A percentile compares a stretch with the other conserved stretches of the same genome.
phyloP scores from a whole-genome alignment of 2,329 filamentous ascomycete genomes.

The Colletotrichum simmondsii region DNA sequence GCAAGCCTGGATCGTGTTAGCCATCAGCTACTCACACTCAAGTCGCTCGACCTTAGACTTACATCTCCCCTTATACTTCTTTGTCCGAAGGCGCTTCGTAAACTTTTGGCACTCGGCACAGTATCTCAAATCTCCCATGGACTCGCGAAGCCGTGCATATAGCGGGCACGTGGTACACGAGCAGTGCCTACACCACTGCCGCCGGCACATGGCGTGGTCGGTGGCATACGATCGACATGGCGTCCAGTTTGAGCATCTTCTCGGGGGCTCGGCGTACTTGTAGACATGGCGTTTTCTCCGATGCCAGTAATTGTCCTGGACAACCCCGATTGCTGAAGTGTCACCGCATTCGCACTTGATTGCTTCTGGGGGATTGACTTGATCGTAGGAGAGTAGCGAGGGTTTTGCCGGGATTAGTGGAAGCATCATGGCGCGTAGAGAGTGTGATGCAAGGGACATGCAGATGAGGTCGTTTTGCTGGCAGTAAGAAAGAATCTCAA shows the following conservation, averaged over 20 bases:
- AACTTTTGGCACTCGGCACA: conserved; percentile 11
- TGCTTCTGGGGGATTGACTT: neutral
- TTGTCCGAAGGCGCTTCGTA: neutral
- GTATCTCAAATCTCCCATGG: neutral
- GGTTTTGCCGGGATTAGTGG: neutral
- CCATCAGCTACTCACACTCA: rapidly evolving
- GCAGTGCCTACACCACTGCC: conserved; percentile 10
- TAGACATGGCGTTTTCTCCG: neutral
- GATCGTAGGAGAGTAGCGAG: neutral
- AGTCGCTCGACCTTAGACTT: neutral
- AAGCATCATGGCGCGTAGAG: neutral
- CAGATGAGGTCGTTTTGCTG: conserved; percentile 9
- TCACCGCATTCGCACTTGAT: neutral
- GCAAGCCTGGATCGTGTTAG: neutral
- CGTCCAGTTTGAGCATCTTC: neutral
- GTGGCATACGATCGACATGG: neutral
- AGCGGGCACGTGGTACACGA: conserved; percentile 16
- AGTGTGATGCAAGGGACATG: conserved; percentile 2
- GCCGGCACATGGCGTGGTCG: neutral
- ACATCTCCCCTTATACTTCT: conserved; percentile 20
- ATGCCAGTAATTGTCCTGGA: neutral
- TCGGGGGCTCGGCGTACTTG: neutral
- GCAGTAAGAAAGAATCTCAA: neutral
- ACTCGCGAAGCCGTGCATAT: neutral
- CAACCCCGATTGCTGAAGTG: neutral